These are phyloP conservation scores for Misopates orontium DNA, from an alignment of 257 asterid genomes.

Conservation along the genomic window DNA sequence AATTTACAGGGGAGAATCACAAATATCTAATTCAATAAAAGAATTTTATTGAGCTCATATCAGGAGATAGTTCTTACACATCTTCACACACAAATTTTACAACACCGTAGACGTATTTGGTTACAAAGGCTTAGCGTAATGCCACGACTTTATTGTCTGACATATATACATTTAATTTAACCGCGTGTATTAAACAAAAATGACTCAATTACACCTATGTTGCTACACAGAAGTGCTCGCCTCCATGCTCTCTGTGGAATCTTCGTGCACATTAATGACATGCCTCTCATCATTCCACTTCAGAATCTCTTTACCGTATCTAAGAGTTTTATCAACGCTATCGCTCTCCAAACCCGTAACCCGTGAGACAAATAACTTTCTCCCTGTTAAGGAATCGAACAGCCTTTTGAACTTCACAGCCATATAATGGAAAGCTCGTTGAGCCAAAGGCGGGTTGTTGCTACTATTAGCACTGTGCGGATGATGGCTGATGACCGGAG, in stretches of 20 bases:
- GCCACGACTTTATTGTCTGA: constrained; percentile 24
- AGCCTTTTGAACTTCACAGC: constrained; percentile 73
- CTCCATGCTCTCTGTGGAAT: constrained; percentile 59
- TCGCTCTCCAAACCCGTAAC: constrained; percentile 71
- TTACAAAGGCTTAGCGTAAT: constrained; percentile 16
- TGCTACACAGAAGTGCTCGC: constrained; percentile 55
- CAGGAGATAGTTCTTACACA: constrained; percentile 7
- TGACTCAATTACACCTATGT: background rate
- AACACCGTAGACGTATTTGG: constrained; percentile 1
- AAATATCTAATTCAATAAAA: constrained; percentile 25
- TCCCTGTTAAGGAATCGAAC: constrained; percentile 43
- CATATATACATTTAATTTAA: constrained; percentile 15
- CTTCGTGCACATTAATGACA: constrained; percentile 36
- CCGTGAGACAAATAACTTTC: constrained; percentile 62
- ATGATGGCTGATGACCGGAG: constrained; percentile 59
- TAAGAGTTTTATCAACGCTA: constrained; percentile 65
- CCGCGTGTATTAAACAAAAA: background rate
- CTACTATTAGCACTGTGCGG: constrained; percentile 34
- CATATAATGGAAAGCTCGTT: constrained; percentile 72
- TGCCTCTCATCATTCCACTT: constrained; percentile 69
- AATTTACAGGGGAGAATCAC: background rate
- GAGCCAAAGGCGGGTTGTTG: constrained; percentile 57
- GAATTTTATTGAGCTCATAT: constrained; percentile 19
- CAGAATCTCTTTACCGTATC: constrained; percentile 63
- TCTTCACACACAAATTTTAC: constrained; percentile 17